Percentiles rank a stretch among this genome's conserved stretches.
Conservation (phyloP, 2,329 filamentous ascomycete species). For the Aureobasidium sp. region DNA sequence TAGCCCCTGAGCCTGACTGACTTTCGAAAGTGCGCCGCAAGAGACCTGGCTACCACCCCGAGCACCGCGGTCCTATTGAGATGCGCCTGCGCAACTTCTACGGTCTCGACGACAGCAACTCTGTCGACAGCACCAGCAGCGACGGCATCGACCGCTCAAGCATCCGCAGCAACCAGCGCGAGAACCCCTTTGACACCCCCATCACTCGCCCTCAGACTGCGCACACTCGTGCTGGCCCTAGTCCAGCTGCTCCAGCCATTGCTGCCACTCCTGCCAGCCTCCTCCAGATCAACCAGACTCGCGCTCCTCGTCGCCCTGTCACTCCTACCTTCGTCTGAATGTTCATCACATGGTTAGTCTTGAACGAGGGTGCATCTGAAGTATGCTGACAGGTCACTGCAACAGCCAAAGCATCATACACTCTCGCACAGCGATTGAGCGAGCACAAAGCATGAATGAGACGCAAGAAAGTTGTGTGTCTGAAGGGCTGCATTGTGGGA, state of each 20-base stretch:
- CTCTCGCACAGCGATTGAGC: neutral
- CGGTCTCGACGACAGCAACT: neutral
- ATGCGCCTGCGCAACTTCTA: neutral
- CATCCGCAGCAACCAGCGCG: neutral
- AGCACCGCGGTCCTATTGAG: neutral
- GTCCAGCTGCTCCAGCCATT: neutral
- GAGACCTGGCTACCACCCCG: neutral
- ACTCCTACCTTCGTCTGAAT: neutral
- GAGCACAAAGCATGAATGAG: neutral
- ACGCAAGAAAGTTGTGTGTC: too few species aligned
- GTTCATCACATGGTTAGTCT: neutral
- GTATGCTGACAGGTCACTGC: neutral
- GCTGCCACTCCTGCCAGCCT: neutral
- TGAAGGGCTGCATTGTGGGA: too few species aligned
- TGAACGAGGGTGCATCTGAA: neutral
- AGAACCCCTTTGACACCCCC: neutral
- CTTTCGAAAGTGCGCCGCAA: neutral
- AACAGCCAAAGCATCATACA: neutral
- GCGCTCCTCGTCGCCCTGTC: neutral
- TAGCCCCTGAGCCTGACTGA: neutral
- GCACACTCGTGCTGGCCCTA: neutral
- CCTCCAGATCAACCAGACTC: neutral
- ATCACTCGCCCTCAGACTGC: neutral
- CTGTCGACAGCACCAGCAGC: neutral
- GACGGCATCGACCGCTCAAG: neutral